Conservation (phyloP, 2,329 filamentous ascomycete genomes). For the Venturia pyrina region DNA sequence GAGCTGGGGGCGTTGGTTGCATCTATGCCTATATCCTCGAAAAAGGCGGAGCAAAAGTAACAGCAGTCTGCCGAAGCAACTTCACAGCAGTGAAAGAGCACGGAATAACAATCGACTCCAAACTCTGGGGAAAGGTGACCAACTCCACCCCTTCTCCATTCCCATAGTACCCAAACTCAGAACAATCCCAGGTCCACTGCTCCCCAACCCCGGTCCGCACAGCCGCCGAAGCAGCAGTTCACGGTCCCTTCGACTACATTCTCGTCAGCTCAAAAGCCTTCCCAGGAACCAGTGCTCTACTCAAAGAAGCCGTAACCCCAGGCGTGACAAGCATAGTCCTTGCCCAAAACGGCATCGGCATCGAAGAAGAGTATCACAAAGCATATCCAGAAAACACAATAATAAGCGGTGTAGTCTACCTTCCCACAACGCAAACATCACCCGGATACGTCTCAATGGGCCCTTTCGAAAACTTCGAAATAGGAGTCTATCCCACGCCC, state of each 20-base stretch:
- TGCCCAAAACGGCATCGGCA: conserved; percentile 52
- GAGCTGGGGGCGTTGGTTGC: conserved; percentile 32
- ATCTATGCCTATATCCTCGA: conserved; percentile 33
- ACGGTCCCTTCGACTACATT: conserved; percentile 35
- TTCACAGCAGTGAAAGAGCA: conserved; percentile 30
- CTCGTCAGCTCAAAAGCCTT: conserved; percentile 38
- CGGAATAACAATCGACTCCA: conserved; percentile 30
- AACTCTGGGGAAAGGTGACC: conserved; percentile 26
- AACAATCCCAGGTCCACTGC: conserved; percentile 17
- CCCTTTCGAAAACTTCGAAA: conserved; percentile 37
- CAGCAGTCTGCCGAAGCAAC: conserved; percentile 36
- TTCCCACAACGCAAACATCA: conserved; percentile 40
- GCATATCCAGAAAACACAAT: conserved; percentile 43
- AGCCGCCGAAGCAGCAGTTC: conserved; percentile 25
- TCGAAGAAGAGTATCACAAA: conserved; percentile 44
- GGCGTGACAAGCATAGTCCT: conserved; percentile 44
- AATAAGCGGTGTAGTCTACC: conserved; percentile 46
- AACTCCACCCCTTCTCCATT: neutral
- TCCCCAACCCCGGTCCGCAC: conserved; percentile 25
- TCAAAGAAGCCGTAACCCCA: conserved; percentile 30
- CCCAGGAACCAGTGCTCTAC: conserved; percentile 27
- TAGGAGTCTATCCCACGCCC: conserved; percentile 25
- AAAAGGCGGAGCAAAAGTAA: conserved; percentile 28
- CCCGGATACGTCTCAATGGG: conserved; percentile 38
- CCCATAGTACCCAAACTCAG: neutral